Evolutionary conservation across 2,329 filamentous ascomycete species (phyloP), one percentile per base, ranked within the genome.

Genomic region (Drechmeria coniospora): DNA sequence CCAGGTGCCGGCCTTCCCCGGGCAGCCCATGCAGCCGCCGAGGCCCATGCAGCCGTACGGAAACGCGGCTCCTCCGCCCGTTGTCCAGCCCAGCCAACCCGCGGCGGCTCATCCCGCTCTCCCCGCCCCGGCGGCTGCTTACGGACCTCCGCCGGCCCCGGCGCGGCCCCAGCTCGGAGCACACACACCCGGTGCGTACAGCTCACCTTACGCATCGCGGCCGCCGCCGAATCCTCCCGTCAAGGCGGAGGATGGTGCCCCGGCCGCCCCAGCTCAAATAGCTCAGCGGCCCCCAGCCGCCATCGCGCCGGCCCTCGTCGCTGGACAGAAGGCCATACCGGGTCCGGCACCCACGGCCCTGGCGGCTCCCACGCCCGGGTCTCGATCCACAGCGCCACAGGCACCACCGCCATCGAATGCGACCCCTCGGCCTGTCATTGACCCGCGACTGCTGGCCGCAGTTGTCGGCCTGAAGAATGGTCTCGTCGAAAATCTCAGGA

Each of bases 391-490:
- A 11, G 20, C 20, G 20, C 10, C 20, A 8, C 30, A 45, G 4
- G 35, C 42, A 21, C 36, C 46, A n/a, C 36, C 49, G 13, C 32
- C 48, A 8, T 28, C 38, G 4, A 26, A 41, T n/a, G 31, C 37
- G n/a, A 34, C 46, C 9, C 32, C 41, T 6, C 45, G 50, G 18
- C 50, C 50, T 6, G 53, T 59, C 15, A 56, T 67, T 15, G 53
- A 63, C n/a, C 54, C 57, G 1, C 50, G 52, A 19, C 44, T 65
- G 1, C 44, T 59, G 14, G 38, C 45, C 6, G 54, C 57, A 10
- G 51, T 68, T 12, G 49, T 54, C 19, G 51, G 51, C 12, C 56
- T 68, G 41, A 63, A 61, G 38, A 54, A 56, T 8, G 57, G 61
- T 8, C 48, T 67, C 11, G 50, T 59, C 8, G 51, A 56, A 28